Conservation (phyloP, 768 basidiomycete genomes). For the Mycena amicta region DNA sequence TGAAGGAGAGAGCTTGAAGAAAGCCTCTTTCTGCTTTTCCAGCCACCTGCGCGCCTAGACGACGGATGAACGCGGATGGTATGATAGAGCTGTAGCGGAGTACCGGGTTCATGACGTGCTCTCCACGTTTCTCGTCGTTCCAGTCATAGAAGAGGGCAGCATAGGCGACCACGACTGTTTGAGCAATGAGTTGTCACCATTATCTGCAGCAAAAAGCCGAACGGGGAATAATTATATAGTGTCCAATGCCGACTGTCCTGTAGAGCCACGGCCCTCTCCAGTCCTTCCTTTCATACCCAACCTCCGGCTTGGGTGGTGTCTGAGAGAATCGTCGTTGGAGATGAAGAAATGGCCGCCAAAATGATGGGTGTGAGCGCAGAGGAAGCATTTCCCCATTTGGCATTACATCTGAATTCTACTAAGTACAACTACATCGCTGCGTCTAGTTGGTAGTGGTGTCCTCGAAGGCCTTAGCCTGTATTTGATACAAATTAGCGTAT, state of each 20-base stretch:
- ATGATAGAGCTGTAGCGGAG: background rate
- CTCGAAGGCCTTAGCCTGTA: slow-evolving; percentile 25
- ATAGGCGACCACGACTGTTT: slow-evolving; percentile 18
- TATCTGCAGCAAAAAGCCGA: background rate
- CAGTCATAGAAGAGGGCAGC: slow-evolving; percentile 21
- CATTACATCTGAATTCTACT: background rate
- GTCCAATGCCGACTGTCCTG: slow-evolving; percentile 16
- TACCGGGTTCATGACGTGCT: slow-evolving; percentile 49
- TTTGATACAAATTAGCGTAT: slow-evolving; percentile 31
- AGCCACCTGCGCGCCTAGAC: slow-evolving; percentile 50
- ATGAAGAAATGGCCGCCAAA: background rate
- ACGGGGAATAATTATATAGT: slow-evolving; percentile 22
- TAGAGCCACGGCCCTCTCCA: slow-evolving; percentile 22
- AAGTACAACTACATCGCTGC: background rate
- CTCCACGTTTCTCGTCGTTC: slow-evolving; percentile 38
- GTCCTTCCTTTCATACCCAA: slow-evolving; percentile 4
- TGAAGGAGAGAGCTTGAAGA: slow-evolving; percentile 48
- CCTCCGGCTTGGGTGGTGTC: background rate
- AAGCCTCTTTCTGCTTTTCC: slow-evolving; percentile 38
- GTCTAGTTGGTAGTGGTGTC: background rate
- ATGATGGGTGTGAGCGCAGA: background rate
- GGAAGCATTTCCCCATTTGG: background rate
- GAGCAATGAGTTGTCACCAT: too few species aligned
- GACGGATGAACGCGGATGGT: background rate
- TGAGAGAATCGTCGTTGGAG: background rate